These are phyloP conservation scores for Annulohypoxylon moriforme DNA, from an alignment of 495 filamentous ascomycete genomes.

Conservation along the genomic window DNA sequence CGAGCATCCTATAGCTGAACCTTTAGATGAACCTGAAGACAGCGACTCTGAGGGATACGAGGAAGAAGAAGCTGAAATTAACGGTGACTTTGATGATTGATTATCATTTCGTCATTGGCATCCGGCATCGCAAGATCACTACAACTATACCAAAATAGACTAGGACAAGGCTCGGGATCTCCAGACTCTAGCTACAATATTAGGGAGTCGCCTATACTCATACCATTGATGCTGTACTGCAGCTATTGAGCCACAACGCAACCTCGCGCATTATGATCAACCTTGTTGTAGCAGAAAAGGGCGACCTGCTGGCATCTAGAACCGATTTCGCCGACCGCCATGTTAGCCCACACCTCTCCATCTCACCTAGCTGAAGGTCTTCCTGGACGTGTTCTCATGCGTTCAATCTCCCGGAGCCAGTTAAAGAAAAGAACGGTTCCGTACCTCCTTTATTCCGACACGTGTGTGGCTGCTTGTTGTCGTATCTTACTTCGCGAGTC, in stretches of 20 bases:
- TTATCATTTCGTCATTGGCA: conserved; percentile 3
- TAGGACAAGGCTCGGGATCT: neutral
- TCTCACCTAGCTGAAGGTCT: conserved; percentile 6
- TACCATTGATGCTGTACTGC: conserved; percentile 10
- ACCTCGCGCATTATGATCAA: conserved; percentile 17
- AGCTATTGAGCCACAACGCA: conserved; percentile 16
- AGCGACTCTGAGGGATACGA: conserved; percentile 59
- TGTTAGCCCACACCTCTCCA: neutral
- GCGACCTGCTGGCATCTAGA: neutral
- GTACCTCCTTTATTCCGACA: conserved; percentile 3
- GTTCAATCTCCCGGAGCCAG: conserved; percentile 11
- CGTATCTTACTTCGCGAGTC: conserved; percentile 6
- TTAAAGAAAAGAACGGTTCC: conserved; percentile 7
- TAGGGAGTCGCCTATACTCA: neutral
- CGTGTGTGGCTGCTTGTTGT: conserved; percentile 4
- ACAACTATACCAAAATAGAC: neutral
- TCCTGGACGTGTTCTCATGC: conserved; percentile 7
- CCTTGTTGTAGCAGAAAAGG: conserved; percentile 8
- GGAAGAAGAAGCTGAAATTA: conserved; percentile 57
- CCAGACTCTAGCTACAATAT: neutral
- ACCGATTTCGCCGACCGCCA: neutral
- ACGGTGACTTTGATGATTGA: conserved; percentile 50
- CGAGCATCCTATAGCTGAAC: conserved; percentile 21
- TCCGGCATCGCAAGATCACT: neutral
- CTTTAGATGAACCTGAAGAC: conserved; percentile 39